Base-by-base conservation (phyloP, 441 rosid genomes). In the Pelargonium cotyledonis region DNA sequence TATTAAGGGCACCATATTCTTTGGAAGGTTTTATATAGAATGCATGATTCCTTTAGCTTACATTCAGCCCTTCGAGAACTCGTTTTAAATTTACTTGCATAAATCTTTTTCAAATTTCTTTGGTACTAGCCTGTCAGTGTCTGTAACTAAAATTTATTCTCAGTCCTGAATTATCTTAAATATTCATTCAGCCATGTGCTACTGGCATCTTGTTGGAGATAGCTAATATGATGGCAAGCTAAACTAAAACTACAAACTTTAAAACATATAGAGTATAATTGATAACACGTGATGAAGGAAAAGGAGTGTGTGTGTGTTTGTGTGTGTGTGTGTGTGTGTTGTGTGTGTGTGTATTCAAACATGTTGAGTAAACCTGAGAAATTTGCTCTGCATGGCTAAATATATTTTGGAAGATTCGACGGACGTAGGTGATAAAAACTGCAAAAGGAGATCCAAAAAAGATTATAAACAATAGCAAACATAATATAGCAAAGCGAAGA, bases 341-440 rank as follows among this genome's bases (percentile, higher is more conserved):
- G 55, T 47, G 55, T 4, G 4, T 4, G 38, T 0, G 2, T 5
- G n/a, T 35, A 35, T 35, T 35, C 38, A 35, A 35, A 35, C 38
- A 35, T 35, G 38, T 35, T 47, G 55, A 44, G n/a, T 18, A 55
- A 69, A 93, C 98, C 98, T 90, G 96, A 16, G 98, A 89, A 79
- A 93, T 91, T 79, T 93, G 97, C 81, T 89, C 95, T 0, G 98
- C 90, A 70, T 93, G 97, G 72, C 79, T 87, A 74, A 91, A 91
- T 69, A 93, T 85, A 73, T 91, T 91, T 79, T 83, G 91, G 92
- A 91, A 91, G 80, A 93, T 87, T 74, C 91, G 85, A 62, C 88
- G 89, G 63, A 93, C 79, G 77, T 86, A 89, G 40, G 91, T 79
- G 35, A 93, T 88, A 65, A 93, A 89, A 80, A 93, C 97, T 91